phyloP scores from a whole-genome alignment of 305 asterid species.

The Coffea humblotiana region DNA sequence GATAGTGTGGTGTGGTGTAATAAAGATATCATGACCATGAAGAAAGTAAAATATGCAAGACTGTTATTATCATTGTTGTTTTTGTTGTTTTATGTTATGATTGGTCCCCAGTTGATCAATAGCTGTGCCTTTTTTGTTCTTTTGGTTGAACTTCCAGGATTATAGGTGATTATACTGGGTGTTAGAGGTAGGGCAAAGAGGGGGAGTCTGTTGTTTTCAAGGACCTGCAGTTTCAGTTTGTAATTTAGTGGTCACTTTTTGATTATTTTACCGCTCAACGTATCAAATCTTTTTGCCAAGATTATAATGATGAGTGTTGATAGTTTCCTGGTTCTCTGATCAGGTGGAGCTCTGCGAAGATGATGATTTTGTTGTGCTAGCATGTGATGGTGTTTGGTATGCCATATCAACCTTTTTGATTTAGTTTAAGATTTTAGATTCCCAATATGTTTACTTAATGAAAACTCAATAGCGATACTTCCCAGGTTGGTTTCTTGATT shows the following conservation, averaged over 20 bases:
- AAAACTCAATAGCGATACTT: not conserved
- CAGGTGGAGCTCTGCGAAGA: conserved; percentile 96
- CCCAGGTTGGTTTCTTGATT: not conserved
- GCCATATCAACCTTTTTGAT: conserved; percentile 27
- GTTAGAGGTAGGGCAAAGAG: not conserved
- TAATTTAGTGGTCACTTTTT: not conserved
- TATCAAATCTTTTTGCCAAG: not conserved
- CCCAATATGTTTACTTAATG: not conserved
- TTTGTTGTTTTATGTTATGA: not conserved
- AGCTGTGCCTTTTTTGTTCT: not conserved
- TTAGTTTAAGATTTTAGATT: conserved; percentile 6
- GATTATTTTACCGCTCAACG: not conserved
- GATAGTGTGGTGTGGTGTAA: not conserved
- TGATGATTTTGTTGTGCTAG: conserved; percentile 93
- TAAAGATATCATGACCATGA: not conserved
- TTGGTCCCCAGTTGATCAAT: not conserved
- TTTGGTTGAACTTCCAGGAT: not conserved
- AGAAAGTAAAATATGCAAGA: not conserved
- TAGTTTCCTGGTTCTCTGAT: conserved; percentile 18
- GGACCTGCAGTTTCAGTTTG: not conserved
- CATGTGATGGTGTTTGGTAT: conserved; percentile 99
- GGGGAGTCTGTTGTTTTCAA: not conserved
- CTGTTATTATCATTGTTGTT: not conserved
- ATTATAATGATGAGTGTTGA: conserved; percentile 13
- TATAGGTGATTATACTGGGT: not conserved